Evolutionary conservation across 2,329 filamentous ascomycete species (phyloP), one percentile per base, ranked within the genome.

Genomic region (Nemania sp.): DNA sequence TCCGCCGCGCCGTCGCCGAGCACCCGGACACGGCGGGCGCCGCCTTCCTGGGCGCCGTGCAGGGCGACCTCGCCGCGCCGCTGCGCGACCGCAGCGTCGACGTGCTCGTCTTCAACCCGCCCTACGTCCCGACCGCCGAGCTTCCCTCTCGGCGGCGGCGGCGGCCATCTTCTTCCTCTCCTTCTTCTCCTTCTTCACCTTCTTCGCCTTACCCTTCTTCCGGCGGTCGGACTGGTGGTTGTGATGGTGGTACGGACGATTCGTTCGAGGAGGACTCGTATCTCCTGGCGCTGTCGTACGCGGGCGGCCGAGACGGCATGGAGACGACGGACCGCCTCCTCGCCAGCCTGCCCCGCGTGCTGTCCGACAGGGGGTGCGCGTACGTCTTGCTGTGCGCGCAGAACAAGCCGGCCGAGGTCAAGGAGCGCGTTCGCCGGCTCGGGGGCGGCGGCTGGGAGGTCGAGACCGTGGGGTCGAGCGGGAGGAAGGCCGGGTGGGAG

Each of bases 81-180:
- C 77, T 96, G 42, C 81, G 83, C 7, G 72, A 78, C 0, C 79
- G 81, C 2, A 76, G 77, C 40, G 83, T 96, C 5, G 95, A 99
- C 72, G 83, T 99, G 11, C 82, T 99, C 64, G 83, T 99, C 29
- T 99, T 98, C 82, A 99, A 99, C 73, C 95, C 95, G 54, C 95
- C 95, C 0, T 99, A 99, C 73, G 95, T 99, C 13, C 95, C 95
- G 1, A 96, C 93, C 2, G 83, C 88, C 25, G 84, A 87, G 42
- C 77, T 96, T 60, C 93, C 94, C 21, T 75, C 83, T 2, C 76
- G 82, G 72, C 18, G 70, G 64, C 51, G 60, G 60, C 52, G 74
- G 72, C 42, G 39, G 53, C 69, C 69, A 4, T 29, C 25, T 29
- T 29, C 25, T 7, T 29, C 25, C 7, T 7, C 25, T 7, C 7